These are phyloP conservation scores for Aphanomyces invadans DNA, from an alignment of 352 stramenopile species.

Conservation along the genomic window DNA sequence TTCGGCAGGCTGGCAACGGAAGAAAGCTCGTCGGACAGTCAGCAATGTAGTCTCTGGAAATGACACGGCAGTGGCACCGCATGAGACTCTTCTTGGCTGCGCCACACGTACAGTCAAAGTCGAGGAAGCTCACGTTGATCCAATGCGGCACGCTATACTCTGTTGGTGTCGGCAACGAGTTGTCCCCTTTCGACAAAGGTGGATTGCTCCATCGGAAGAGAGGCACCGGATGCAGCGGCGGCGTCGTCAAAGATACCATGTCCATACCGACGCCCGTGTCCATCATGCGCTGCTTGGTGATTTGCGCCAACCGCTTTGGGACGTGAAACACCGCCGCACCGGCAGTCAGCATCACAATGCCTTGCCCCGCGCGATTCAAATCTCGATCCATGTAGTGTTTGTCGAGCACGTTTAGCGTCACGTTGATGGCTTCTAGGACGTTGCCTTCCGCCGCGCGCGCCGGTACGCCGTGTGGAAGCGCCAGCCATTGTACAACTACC, in stretches of 20 bases:
- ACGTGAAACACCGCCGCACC: conserved; percentile 96
- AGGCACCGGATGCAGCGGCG: conserved; percentile 94
- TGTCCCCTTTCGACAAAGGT: background rate
- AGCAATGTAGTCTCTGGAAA: too few relatives aligned
- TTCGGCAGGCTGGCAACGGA: conserved; percentile 59
- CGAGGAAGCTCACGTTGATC: conserved; percentile 86
- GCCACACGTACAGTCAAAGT: conserved; percentile 60
- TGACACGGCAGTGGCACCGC: conserved; percentile 43
- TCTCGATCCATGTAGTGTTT: conserved; percentile 98
- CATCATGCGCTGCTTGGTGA: conserved; percentile 99
- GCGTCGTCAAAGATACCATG: conserved; percentile 92
- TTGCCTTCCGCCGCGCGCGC: conserved; percentile 93
- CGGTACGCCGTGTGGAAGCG: conserved; percentile 68
- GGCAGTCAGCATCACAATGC: conserved; percentile 94
- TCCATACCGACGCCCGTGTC: conserved; percentile 99
- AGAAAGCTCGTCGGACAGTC: too few relatives aligned
- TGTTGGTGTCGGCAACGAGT: background rate
- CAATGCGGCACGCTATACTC: conserved; percentile 92
- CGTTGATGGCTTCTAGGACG: conserved; percentile 97
- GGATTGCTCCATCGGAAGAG: conserved; percentile 89
- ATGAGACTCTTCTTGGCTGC: conserved; percentile 20
- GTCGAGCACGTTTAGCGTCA: conserved; percentile 96
- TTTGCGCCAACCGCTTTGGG: conserved; percentile 84
- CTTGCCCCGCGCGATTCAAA: conserved; percentile 92
- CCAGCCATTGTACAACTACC: conserved; percentile 36